Conservation (phyloP, 179 eudicot genomes). For the Amaranthus tricolor region DNA sequence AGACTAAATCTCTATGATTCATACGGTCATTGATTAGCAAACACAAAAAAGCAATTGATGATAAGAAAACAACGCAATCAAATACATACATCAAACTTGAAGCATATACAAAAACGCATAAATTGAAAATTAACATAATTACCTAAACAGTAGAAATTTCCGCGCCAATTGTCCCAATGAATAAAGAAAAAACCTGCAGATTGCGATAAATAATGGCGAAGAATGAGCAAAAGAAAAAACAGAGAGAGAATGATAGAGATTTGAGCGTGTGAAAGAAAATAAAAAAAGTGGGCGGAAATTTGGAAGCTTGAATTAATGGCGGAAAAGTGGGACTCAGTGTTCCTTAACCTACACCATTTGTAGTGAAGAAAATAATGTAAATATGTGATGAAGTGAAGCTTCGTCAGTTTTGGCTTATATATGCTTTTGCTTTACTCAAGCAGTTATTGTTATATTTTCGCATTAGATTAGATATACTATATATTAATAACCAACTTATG, state of each 20-base stretch:
- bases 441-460: too few species aligned
- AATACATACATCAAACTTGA: not conserved
- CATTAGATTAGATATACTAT: too few species aligned
- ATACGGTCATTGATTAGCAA: not conserved
- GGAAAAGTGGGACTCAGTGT: constrained; percentile 5
- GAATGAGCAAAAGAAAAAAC: not conserved
- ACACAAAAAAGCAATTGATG: not conserved
- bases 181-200: not conserved
- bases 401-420: not conserved
- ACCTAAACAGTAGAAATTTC: not conserved
- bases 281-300: not conserved
- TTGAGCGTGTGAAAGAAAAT: not conserved
- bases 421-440: constrained; percentile 9
- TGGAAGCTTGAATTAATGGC: not conserved
- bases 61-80: not conserved
- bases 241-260: not conserved
- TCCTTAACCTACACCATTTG: not conserved
- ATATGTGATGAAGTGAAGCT: not conserved
- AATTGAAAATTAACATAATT: not conserved
- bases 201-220: not conserved
- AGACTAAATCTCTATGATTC: not conserved
- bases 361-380: too few species aligned
- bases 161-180: not conserved
- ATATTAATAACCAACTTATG: too few species aligned
- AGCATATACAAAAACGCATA: not conserved